Percentiles rank a stretch among this genome's conserved stretches.
Evolutionary conservation across 768 basidiomycete species (phyloP).

Genomic region (Lepiota subincarnata): DNA sequence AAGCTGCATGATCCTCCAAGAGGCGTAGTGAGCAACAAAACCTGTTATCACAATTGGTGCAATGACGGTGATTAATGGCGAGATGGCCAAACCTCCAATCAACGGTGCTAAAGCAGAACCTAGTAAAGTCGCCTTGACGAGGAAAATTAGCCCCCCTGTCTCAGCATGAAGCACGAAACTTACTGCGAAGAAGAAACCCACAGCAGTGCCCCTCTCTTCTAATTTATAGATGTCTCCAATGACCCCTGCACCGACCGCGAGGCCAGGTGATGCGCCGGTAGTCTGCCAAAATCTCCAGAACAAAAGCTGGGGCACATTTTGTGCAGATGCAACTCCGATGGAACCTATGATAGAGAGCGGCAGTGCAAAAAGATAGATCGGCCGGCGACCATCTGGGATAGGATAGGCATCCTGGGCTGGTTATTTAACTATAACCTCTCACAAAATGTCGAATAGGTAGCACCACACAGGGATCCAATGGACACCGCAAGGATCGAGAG

Average conservation of each 20-base stretch:
- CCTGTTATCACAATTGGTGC: neutral
- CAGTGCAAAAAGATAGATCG: conserved; percentile 53
- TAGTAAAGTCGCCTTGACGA: conserved; percentile 26
- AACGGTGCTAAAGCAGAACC: conserved; percentile 61
- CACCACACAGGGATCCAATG: conserved; percentile 28
- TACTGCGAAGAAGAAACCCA: conserved; percentile 57
- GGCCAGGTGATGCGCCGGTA: conserved; percentile 53
- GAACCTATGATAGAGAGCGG: conserved; percentile 59
- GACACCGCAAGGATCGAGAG: conserved; percentile 30
- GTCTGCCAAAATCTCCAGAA: conserved; percentile 64
- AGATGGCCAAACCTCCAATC: conserved; percentile 39
- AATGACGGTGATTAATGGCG: neutral
- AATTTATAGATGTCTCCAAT: conserved; percentile 65
- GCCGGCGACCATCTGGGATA: conserved; percentile 56
- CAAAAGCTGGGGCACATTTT: conserved; percentile 43
- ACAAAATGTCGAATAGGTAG: conserved; percentile 38
- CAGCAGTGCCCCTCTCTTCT: conserved; percentile 56
- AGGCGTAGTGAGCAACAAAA: conserved; percentile 23
- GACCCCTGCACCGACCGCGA: conserved; percentile 54
- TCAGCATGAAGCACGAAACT: conserved; percentile 9
- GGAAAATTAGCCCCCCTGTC: neutral
- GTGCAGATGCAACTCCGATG: conserved; percentile 51
- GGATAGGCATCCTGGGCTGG: neutral
- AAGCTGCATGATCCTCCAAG: conserved; percentile 57
- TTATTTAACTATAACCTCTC: conserved; percentile 9